Percentiles rank a stretch among this genome's conserved stretches.
These are phyloP conservation scores for Lycium ferocissimum DNA, from an alignment of 257 asterid species.

Conservation along the genomic window DNA sequence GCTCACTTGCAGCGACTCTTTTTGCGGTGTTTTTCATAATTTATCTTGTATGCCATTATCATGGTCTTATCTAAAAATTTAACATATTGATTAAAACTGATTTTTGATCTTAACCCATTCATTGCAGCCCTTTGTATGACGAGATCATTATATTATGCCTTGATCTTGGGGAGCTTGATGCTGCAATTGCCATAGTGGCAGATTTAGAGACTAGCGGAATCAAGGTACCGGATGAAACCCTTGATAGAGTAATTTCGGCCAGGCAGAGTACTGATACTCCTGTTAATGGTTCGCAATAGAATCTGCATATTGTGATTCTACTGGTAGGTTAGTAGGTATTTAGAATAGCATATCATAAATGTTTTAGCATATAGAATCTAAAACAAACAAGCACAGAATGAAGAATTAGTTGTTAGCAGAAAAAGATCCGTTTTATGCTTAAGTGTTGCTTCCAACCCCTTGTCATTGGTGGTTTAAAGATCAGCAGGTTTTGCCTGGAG, in stretches of 20 bases:
- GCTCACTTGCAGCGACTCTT: slow-evolving; percentile 7
- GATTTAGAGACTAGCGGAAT: slow-evolving; percentile 93
- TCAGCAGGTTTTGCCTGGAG: not conserved
- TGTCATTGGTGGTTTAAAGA: not conserved
- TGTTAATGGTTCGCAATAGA: slow-evolving; percentile 45
- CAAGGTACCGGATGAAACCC: slow-evolving; percentile 85
- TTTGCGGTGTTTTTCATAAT: not conserved
- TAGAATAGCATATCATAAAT: slow-evolving; percentile 23
- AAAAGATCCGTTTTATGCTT: not conserved
- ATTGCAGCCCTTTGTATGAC: slow-evolving; percentile 80
- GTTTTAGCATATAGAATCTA: slow-evolving; percentile 21
- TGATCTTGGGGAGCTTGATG: slow-evolving; percentile 95
- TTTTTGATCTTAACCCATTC: slow-evolving; percentile 34
- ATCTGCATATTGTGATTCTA: not conserved
- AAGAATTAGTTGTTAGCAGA: not conserved
- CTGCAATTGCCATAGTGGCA: slow-evolving; percentile 89
- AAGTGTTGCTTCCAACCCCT: slow-evolving; percentile 19
- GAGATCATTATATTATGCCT: slow-evolving; percentile 76
- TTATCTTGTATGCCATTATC: not conserved
- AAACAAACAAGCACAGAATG: not conserved
- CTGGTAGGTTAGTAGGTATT: slow-evolving; percentile 22
- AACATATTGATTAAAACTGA: not conserved
- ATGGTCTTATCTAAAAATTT: not conserved
- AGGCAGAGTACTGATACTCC: slow-evolving; percentile 61
- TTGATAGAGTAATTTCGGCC: slow-evolving; percentile 86